Conservation (phyloP, 495 filamentous ascomycete species). For the Extremus antarcticus region DNA sequence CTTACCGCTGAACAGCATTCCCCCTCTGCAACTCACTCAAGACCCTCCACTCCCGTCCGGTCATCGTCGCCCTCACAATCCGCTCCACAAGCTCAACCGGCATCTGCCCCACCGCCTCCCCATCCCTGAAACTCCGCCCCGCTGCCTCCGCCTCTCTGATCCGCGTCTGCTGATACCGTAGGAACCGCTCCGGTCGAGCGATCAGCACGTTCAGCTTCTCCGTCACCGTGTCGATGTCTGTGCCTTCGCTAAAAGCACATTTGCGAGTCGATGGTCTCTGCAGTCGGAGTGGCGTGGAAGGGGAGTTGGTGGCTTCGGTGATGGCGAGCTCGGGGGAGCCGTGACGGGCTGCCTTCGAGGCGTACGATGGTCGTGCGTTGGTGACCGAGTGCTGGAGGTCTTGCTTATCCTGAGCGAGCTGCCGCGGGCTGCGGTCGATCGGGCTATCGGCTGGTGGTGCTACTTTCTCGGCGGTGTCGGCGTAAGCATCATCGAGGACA, state of each 20-base stretch:
- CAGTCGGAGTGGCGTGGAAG: conserved; percentile 7
- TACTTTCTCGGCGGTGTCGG: not conserved
- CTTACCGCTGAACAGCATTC: conserved; percentile 19
- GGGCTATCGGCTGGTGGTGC: not conserved
- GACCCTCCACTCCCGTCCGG: conserved; percentile 2
- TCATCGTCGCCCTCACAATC: conserved; percentile 8
- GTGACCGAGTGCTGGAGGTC: not conserved
- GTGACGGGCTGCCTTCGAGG: not conserved
- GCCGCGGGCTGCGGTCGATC: not conserved
- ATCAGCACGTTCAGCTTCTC: conserved; percentile 7
- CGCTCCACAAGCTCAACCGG: conserved; percentile 1
- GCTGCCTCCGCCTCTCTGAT: not conserved
- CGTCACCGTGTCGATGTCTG: conserved; percentile 8
- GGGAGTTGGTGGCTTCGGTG: conserved; percentile 12
- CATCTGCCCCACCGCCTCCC: conserved; percentile 3
- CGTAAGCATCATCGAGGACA: not conserved
- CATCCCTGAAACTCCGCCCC: not conserved
- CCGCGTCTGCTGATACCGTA: conserved; percentile 10
- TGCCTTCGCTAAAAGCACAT: conserved; percentile 17
- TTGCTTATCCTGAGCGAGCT: not conserved
- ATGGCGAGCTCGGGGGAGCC: conserved; percentile 6
- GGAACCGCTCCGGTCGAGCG: not conserved
- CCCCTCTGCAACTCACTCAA: conserved; percentile 15
- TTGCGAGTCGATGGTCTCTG: conserved; percentile 15
- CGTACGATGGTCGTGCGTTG: not conserved